Base-by-base conservation (phyloP, 768 basidiomycete genomes). In the Pleurotus cornucopiae region DNA sequence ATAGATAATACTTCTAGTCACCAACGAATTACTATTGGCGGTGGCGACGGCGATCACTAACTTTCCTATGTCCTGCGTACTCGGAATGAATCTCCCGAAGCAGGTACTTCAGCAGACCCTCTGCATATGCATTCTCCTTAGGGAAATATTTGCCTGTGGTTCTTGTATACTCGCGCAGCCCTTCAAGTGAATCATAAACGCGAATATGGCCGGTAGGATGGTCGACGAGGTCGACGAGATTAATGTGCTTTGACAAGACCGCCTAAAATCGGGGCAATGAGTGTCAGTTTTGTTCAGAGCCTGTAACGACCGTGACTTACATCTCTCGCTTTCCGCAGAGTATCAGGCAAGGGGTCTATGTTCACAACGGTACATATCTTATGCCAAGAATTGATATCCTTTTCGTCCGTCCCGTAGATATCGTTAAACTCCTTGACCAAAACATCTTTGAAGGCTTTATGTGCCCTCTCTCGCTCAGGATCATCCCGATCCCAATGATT, bases 211-310 rank as follows among this genome's bases (percentile, higher is more conserved):
- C 16, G 4, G 39, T 34, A 3, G 49, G 52, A 4, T 60, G 57
- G 46, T 74, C 67, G 5, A 70, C 61, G 7, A 77, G 57, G 55
- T 77, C 76, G 2, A 75, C 68, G 14, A 76, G 62, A 57, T 77
- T 77, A 37, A 76, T 74, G 49, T 73, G 67, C 0, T 64, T 67
- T 6, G 49, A 48, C 11, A 53, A 41, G 2, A 75, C 66, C 2
- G 61, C 62, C 72, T 73, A 11, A 14, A 41, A 34, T 34, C 3
- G 30, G 0, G 38, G 21, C 21, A 4, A 23, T 23, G 21, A 23
- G 21, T 23, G 21, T 23, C 2, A 2, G 21, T 23, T 23, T 23
- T 23, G 21, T 23, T 23, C 21, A 23, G 21, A 23, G 21, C 21
- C 21, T 2, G 21, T 23, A 23, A 23, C 4, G 21, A 23, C 21